phyloP scores from a whole-genome alignment of 306 rosid species.

The Urtica urens region DNA sequence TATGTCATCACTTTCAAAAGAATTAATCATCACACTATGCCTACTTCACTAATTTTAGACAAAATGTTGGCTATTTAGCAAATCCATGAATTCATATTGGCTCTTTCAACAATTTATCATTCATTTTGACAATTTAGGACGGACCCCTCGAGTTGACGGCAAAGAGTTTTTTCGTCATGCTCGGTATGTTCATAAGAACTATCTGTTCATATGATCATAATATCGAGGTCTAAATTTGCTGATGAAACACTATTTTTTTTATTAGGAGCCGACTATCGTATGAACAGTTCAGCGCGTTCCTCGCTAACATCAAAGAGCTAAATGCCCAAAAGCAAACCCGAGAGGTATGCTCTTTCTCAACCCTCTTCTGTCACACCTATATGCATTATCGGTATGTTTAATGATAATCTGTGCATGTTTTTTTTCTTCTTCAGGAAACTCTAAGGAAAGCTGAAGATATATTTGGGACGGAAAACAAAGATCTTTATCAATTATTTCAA shows the following conservation, averaged over 20 bases:
- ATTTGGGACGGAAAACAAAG: constrained; percentile 93
- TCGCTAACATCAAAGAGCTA: constrained; percentile 86
- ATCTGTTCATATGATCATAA: background rate
- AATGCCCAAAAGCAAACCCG: constrained; percentile 96
- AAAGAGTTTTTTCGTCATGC: constrained; percentile 98
- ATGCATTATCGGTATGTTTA: too few relatives aligned
- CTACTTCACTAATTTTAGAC: too few relatives aligned
- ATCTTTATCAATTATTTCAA: constrained; percentile 80
- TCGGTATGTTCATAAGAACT: constrained; percentile 43
- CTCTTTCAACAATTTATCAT: background rate
- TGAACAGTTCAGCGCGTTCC: constrained; percentile 98
- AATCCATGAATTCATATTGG: too few relatives aligned
- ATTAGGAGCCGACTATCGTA: constrained; percentile 92
- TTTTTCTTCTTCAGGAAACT: constrained; percentile 72
- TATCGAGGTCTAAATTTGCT: constrained; percentile 15
- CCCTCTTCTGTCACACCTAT: background rate
- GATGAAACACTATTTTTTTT: constrained; percentile 3
- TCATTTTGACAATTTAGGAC: constrained; percentile 47
- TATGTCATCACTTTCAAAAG: too few relatives aligned
- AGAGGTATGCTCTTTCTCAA: constrained; percentile 45
- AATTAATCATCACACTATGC: too few relatives aligned
- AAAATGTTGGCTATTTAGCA: too few relatives aligned
- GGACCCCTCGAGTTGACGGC: constrained; percentile 88
- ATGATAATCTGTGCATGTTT: too few relatives aligned
- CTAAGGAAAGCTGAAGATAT: constrained; percentile 91